A percentile compares a stretch with the other conserved stretches of the same genome.
Conservation (phyloP, 805 yeast genomes). For the Saccharomyces jurei region DNA sequence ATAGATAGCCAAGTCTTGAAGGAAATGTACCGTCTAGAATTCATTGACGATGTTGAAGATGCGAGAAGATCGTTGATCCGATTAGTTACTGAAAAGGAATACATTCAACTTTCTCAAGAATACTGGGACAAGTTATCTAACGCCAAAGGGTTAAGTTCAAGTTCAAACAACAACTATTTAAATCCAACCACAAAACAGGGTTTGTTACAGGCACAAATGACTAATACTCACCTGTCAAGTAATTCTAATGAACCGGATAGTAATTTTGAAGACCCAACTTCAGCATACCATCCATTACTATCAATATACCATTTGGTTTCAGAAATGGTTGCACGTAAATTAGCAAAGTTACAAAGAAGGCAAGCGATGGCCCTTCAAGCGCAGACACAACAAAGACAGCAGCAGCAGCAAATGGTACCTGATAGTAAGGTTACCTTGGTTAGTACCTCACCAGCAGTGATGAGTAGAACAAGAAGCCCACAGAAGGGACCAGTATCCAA, state of each 20-base stretch:
- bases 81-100: constrained; percentile 56
- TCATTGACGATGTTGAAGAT: constrained; percentile 56
- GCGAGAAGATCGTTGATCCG: constrained; percentile 47
- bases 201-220: not conserved
- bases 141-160: not conserved
- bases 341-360: constrained; percentile 38
- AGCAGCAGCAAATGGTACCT: constrained; percentile 2
- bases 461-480: not conserved
- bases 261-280: constrained; percentile 59
- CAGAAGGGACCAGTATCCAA: not conserved
- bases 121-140: constrained; percentile 21
- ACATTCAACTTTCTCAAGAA: constrained; percentile 30
- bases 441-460: not conserved
- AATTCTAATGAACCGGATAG: constrained; percentile 2
- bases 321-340: constrained; percentile 71
- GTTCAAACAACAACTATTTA: not conserved
- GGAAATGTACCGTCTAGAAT: constrained; percentile 71
- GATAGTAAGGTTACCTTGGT: not conserved
- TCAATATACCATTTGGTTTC: constrained; percentile 81
- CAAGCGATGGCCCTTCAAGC: constrained; percentile 10
- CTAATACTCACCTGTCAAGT: not conserved
- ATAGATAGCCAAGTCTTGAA: constrained; percentile 49
- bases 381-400: constrained; percentile 15
- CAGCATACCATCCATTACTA: constrained; percentile 79
- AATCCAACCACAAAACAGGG: not conserved